Evolutionary conservation across 108 stramenopile genomes (phyloP).

Genomic region (Nannochloropsis oceanica): DNA sequence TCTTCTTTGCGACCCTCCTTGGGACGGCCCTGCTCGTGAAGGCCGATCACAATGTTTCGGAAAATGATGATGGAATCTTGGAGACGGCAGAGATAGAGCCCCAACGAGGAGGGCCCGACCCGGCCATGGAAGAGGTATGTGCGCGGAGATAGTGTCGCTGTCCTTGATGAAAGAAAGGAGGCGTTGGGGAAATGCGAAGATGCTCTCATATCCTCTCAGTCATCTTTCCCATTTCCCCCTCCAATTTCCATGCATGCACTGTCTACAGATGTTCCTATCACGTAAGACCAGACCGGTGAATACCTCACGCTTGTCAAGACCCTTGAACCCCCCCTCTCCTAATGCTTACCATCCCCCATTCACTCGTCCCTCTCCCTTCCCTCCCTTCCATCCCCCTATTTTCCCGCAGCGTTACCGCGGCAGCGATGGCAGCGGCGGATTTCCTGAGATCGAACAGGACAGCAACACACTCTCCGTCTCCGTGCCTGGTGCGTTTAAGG

Average conservation of each 20-base stretch:
- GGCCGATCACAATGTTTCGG: not conserved
- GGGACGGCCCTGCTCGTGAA: not conserved
- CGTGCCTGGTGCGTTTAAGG: not conserved
- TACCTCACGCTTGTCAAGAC: too few relatives aligned
- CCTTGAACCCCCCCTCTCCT: not conserved
- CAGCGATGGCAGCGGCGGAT: not conserved
- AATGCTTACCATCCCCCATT: not conserved
- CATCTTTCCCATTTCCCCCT: too few relatives aligned
- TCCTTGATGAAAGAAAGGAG: too few relatives aligned
- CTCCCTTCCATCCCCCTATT: not conserved
- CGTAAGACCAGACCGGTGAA: too few relatives aligned
- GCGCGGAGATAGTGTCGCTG: not conserved
- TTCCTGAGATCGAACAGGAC: not conserved
- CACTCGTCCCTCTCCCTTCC: not conserved
- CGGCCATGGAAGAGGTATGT: not conserved
- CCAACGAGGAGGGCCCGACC: not conserved
- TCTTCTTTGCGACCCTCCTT: not conserved
- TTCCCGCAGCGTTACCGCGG: not conserved
- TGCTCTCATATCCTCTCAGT: too few relatives aligned
- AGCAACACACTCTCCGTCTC: not conserved
- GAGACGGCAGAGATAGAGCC: not conserved
- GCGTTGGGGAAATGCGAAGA: too few relatives aligned
- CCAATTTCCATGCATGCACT: too few relatives aligned
- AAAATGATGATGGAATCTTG: not conserved
- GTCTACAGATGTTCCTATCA: too few relatives aligned